A percentile compares a stretch with the other conserved stretches of the same genome.
These are phyloP conservation scores for Porphyrellus cyaneotinctus DNA, from an alignment of 768 basidiomycete genomes.

Conservation along the genomic window DNA sequence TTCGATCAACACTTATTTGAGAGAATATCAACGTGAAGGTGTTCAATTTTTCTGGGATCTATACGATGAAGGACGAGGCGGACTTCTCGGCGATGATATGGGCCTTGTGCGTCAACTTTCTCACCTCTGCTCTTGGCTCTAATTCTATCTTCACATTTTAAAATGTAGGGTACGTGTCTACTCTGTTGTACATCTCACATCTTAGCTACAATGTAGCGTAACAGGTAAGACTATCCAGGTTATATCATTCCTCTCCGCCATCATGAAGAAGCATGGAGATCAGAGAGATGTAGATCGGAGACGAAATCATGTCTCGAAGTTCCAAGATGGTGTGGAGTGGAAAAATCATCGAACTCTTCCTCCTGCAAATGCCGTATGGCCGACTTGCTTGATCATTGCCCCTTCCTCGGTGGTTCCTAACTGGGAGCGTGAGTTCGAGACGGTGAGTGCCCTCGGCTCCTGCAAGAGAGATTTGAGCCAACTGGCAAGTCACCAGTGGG, in stretches of 20 bases:
- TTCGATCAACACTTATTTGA: constrained; percentile 79
- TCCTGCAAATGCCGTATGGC: constrained; percentile 69
- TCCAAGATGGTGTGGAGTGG: constrained; percentile 62
- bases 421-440: constrained; percentile 87
- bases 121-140: neutral
- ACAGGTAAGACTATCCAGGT: constrained; percentile 94
- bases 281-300: constrained; percentile 63
- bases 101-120: constrained; percentile 51
- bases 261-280: constrained; percentile 81
- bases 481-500: constrained; percentile 58
- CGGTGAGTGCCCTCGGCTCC: constrained; percentile 40
- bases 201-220: constrained; percentile 5
- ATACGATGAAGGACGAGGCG: constrained; percentile 67
- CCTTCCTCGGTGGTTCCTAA: constrained; percentile 82
- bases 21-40: constrained; percentile 88
- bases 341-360: constrained; percentile 50
- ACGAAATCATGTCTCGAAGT: constrained; percentile 55
- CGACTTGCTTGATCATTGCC: constrained; percentile 83
- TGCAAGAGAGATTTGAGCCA: neutral
- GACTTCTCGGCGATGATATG: constrained; percentile 95
- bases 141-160: neutral
- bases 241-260: constrained; percentile 82
- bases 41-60: constrained; percentile 75
- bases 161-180: constrained; percentile 25
- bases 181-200: neutral